phyloP scores from a whole-genome alignment of 306 rosid genomes.

The Trichosanthes cucumerina region DNA sequence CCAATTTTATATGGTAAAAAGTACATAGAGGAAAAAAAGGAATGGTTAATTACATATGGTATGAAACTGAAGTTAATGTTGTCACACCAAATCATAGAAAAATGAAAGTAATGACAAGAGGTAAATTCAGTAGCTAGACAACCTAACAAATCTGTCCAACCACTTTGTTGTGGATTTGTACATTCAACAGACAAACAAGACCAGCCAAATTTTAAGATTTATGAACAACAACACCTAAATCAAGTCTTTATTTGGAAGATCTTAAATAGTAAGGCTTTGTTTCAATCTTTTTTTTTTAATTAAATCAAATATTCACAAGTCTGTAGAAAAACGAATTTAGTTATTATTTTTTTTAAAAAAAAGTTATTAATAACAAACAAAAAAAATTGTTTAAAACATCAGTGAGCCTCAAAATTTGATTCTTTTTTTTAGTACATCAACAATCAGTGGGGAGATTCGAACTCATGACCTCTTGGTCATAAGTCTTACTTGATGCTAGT shows the following conservation, averaged over 20 bases:
- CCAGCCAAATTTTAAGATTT: background rate
- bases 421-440: too few species aligned
- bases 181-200: background rate
- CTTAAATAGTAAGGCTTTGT: background rate
- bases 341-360: too few species aligned
- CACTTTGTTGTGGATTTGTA: background rate
- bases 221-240: background rate
- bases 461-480: too few species aligned
- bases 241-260: background rate
- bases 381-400: too few species aligned
- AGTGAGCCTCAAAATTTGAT: too few species aligned
- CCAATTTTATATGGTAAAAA: too few species aligned
- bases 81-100: background rate
- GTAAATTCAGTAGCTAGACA: background rate
- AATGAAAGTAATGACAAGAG: background rate
- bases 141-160: background rate
- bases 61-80: background rate
- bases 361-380: too few species aligned
- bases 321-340: too few species aligned
- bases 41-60: background rate
- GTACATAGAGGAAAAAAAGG: background rate
- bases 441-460: too few species aligned
- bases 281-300: background rate
- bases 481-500: too few species aligned
- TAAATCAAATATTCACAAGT: background rate